Conservation (phyloP, 257 asterid species). For the Vinca minor region DNA sequence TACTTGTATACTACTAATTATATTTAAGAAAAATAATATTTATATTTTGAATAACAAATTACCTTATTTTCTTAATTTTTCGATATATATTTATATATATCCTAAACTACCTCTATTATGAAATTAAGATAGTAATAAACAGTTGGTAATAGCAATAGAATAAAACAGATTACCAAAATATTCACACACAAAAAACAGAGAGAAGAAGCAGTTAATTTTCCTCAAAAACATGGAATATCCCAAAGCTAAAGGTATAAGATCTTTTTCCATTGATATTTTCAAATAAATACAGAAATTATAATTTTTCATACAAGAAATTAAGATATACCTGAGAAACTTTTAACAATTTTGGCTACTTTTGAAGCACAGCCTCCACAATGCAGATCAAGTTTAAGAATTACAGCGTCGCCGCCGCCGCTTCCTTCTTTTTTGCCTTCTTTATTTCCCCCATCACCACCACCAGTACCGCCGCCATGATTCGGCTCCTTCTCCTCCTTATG, state of each 20-base stretch:
- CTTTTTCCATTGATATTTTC: background rate
- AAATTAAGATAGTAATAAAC: too few species aligned
- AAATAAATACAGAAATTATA: background rate
- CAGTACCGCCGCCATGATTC: constrained; percentile 4
- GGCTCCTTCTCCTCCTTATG: constrained; percentile 3
- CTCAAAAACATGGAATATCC: background rate
- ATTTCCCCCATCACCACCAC: constrained; percentile 5
- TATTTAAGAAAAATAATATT: too few species aligned
- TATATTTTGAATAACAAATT: too few species aligned
- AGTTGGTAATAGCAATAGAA: constrained; percentile 5
- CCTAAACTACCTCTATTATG: too few species aligned
- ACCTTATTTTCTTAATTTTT: too few species aligned
- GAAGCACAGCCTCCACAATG: constrained; percentile 83
- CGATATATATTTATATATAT: too few species aligned
- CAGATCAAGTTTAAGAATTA: constrained; percentile 56
- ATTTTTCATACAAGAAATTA: background rate
- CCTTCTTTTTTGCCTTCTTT: constrained; percentile 3
- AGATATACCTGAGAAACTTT: constrained; percentile 47
- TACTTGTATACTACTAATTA: too few species aligned
- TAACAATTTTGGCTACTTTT: constrained; percentile 40
- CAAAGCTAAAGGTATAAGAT: background rate
- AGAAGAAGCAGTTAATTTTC: background rate
- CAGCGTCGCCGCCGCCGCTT: constrained; percentile 17
- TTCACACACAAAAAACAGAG: background rate
- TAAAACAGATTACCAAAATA: background rate